These are phyloP conservation scores for Haberlea rhodopensis DNA, from an alignment of 257 asterid species.

Conservation along the genomic window DNA sequence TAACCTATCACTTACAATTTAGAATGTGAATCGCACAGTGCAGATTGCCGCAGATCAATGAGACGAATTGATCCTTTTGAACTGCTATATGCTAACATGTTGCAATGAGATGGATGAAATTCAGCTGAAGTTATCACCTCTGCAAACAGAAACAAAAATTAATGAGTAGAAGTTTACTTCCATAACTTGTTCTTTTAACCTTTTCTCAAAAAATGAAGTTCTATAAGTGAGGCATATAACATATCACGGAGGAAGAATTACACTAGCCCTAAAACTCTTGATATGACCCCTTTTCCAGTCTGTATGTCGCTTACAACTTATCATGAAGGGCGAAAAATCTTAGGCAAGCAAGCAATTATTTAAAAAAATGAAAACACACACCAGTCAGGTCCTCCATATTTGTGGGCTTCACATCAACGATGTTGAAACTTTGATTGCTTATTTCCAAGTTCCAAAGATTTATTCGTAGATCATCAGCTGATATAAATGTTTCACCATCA, in stretches of 20 bases:
- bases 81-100: constrained; percentile 80
- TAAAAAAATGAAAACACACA: constrained; percentile 23
- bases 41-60: constrained; percentile 88
- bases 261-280: constrained; percentile 6
- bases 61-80: constrained; percentile 91
- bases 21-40: constrained; percentile 83
- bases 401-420: constrained; percentile 84
- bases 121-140: constrained; percentile 95
- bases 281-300: constrained; percentile 6
- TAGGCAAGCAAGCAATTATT: not conserved
- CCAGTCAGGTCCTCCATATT: constrained; percentile 96
- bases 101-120: constrained; percentile 89
- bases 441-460: constrained; percentile 92
- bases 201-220: constrained; percentile 5
- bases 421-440: constrained; percentile 85
- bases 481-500: constrained; percentile 91
- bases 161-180: constrained; percentile 20
- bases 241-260: not conserved
- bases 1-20: constrained; percentile 52
- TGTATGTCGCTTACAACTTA: not conserved
- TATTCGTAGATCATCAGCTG: constrained; percentile 85
- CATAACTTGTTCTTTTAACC: not conserved
- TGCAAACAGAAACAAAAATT: constrained; percentile 38
- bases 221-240: constrained; percentile 1
- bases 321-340: not conserved